Conservation (phyloP, 768 basidiomycete species). For the Cubamyces sp. region DNA sequence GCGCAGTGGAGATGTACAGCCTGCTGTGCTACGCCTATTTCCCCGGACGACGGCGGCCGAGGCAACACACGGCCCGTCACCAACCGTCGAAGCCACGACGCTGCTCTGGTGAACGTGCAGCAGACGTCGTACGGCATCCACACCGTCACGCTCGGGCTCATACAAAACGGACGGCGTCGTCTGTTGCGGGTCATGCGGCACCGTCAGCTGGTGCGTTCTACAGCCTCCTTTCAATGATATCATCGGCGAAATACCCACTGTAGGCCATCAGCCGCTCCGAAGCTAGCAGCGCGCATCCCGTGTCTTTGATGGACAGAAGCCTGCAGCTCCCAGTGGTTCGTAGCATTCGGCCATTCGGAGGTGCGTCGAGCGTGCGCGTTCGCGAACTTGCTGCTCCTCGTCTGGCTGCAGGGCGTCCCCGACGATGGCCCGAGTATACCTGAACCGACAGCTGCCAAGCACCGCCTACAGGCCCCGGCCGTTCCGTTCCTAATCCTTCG, state of each 20-base stretch:
- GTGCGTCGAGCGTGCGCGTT: neutral
- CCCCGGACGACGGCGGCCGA: neutral
- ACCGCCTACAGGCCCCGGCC: slow-evolving; percentile 5
- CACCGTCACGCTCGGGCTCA: too few relatives aligned
- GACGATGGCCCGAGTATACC: slow-evolving; percentile 17
- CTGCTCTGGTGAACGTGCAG: too few relatives aligned
- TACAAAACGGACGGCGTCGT: too few relatives aligned
- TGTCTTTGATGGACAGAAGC: slow-evolving; percentile 1
- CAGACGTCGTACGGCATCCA: too few relatives aligned
- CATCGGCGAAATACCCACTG: slow-evolving; percentile 9
- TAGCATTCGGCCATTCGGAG: neutral
- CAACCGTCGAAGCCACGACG: neutral
- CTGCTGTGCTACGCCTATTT: neutral
- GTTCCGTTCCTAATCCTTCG: neutral
- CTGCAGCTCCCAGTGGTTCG: neutral
- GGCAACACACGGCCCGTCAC: neutral
- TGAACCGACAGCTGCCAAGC: slow-evolving; percentile 4
- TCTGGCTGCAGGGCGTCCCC: neutral
- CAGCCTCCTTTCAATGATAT: slow-evolving; percentile 8
- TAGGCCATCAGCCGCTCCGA: neutral
- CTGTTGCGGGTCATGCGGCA: slow-evolving; percentile 11
- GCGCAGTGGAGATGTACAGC: too few relatives aligned
- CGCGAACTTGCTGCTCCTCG: neutral
- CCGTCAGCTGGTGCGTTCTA: slow-evolving; percentile 11
- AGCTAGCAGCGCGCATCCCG: neutral